These are phyloP conservation scores for Saprolegnia parasitica DNA, from an alignment of 352 stramenopile species.

Conservation along the genomic window DNA sequence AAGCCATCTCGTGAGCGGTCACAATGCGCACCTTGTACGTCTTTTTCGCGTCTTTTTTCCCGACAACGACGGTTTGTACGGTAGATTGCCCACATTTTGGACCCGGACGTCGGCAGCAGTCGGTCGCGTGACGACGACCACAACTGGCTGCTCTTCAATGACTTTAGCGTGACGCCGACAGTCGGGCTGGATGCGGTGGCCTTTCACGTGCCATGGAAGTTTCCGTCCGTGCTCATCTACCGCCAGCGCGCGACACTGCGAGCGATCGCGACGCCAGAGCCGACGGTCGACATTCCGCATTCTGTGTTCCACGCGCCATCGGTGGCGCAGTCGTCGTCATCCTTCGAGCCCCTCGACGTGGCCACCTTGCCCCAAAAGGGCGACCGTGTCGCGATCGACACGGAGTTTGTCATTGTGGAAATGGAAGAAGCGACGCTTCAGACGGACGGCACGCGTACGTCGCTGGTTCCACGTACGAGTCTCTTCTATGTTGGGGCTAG, in stretches of 20 bases:
- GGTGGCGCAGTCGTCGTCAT: conserved; percentile 25
- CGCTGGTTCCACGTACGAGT: conserved; percentile 47
- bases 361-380: conserved; percentile 44
- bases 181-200: conserved; percentile 55
- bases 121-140: conserved; percentile 1
- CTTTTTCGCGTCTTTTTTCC: background rate
- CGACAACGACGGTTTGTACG: conserved; percentile 5
- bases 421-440: conserved; percentile 31
- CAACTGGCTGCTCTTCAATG: conserved; percentile 80
- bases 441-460: conserved; percentile 27
- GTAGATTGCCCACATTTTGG: conserved; percentile 11
- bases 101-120: background rate
- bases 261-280: background rate
- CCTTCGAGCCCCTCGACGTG: conserved; percentile 5
- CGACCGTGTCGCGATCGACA: conserved; percentile 83
- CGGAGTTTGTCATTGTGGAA: conserved; percentile 58
- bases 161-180: conserved; percentile 57
- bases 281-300: conserved; percentile 9
- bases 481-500: conserved; percentile 36
- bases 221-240: conserved; percentile 52
- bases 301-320: conserved; percentile 29
- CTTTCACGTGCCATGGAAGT: conserved; percentile 70
- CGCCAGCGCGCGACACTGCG: background rate
- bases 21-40: conserved; percentile 24
- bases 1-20: conserved; percentile 6